phyloP scores from a whole-genome alignment of 2,329 filamentous ascomycete species.

The Fusarium illudens region DNA sequence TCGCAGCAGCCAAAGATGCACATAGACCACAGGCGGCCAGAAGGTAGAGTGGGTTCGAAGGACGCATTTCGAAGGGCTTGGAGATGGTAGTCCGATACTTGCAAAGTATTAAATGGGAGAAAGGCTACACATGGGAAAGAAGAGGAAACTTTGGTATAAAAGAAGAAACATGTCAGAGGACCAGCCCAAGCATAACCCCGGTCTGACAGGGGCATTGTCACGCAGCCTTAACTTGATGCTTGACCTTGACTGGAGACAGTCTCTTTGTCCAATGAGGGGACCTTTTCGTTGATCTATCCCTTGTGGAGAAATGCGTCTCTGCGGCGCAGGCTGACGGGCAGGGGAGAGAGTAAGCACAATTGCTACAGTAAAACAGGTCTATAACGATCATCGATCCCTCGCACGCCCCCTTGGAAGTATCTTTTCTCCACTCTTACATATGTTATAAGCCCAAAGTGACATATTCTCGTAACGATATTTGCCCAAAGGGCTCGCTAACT shows the following conservation, averaged over 20 bases:
- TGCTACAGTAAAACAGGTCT: too few species aligned
- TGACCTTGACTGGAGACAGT: neutral
- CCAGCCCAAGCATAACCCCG: neutral
- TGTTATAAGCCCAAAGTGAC: too few species aligned
- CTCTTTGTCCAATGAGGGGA: too few species aligned
- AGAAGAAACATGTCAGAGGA: neutral
- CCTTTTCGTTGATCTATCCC: too few species aligned
- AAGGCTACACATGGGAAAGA: neutral
- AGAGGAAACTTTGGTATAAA: neutral
- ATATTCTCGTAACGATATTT: too few species aligned
- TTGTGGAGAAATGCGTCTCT: too few species aligned
- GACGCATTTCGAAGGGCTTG: conserved; percentile 5
- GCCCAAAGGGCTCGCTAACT: too few species aligned
- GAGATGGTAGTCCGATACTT: neutral
- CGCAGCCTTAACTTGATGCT: neutral
- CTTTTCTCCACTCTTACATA: too few species aligned
- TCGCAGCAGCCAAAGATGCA: neutral
- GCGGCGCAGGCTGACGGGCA: too few species aligned
- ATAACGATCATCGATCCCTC: too few species aligned
- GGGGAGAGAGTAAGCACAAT: too few species aligned
- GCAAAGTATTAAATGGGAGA: neutral
- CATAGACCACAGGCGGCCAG: conserved; percentile 5
- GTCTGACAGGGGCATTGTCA: neutral
- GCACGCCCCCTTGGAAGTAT: too few species aligned
- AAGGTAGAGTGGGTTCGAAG: conserved; percentile 7